phyloP scores from a whole-genome alignment of 2,329 filamentous ascomycete species.

The Stemphylium beticola region DNA sequence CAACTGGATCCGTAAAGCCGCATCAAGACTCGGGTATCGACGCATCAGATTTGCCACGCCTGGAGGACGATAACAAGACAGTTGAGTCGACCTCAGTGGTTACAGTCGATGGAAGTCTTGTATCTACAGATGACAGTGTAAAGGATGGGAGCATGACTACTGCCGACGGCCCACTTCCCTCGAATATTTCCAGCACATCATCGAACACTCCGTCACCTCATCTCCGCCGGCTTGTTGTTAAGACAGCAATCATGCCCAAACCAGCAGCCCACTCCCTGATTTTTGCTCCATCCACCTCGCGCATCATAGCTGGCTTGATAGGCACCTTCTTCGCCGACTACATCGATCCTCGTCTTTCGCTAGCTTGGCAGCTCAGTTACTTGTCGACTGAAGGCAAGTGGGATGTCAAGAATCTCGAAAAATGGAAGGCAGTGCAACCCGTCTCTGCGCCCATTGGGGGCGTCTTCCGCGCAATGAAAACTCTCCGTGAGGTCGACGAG shows the following conservation, averaged over 20 bases:
- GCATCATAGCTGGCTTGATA: slow-evolving; percentile 79
- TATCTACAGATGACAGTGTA: slow-evolving; percentile 36
- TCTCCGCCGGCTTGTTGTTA: slow-evolving; percentile 58
- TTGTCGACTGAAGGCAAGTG: slow-evolving; percentile 91
- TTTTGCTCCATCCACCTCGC: slow-evolving; percentile 77
- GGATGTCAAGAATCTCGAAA: slow-evolving; percentile 95
- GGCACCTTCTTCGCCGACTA: slow-evolving; percentile 79
- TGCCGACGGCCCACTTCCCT: slow-evolving; percentile 14
- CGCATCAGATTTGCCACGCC: slow-evolving; percentile 32
- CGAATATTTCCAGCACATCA: neutral
- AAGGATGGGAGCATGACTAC: slow-evolving; percentile 38
- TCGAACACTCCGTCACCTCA: slow-evolving; percentile 29
- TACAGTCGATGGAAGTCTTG: slow-evolving; percentile 24
- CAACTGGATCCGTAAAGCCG: slow-evolving; percentile 29
- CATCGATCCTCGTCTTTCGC: slow-evolving; percentile 77
- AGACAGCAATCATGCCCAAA: slow-evolving; percentile 72
- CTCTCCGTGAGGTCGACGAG: slow-evolving; percentile 86
- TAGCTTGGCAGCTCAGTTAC: slow-evolving; percentile 90
- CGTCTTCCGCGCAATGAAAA: slow-evolving; percentile 90
- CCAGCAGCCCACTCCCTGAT: slow-evolving; percentile 85
- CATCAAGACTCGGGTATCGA: slow-evolving; percentile 47
- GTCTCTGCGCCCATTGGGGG: slow-evolving; percentile 80
- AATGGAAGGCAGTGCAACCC: slow-evolving; percentile 82
- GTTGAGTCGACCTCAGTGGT: slow-evolving; percentile 22
- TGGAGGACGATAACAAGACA: slow-evolving; percentile 23